Conservation (phyloP, 805 yeast species). For the Suhomyces sp. region DNA sequence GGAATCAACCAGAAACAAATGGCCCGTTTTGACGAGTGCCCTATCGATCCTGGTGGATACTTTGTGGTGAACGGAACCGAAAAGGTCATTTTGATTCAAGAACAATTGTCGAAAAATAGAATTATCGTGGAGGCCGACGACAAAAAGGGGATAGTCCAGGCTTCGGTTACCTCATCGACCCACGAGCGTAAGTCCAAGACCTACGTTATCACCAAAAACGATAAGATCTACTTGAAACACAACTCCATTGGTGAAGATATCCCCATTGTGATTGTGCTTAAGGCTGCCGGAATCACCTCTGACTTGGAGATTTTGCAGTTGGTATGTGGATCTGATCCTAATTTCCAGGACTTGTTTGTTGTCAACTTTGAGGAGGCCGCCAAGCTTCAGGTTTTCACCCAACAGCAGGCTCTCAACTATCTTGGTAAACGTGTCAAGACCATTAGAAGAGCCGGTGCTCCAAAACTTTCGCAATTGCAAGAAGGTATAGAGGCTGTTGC, state of each 20-base stretch:
- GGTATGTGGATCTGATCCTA: constrained; percentile 86
- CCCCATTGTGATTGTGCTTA: constrained; percentile 87
- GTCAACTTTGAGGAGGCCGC: constrained; percentile 94
- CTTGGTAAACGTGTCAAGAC: constrained; percentile 92
- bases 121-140: constrained; percentile 97
- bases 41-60: constrained; percentile 98
- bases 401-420: constrained; percentile 88
- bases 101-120: constrained; percentile 94
- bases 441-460: constrained; percentile 79
- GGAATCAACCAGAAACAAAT: constrained; percentile 76
- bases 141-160: constrained; percentile 90
- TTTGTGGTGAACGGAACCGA: constrained; percentile 98
- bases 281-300: constrained; percentile 92
- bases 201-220: constrained; percentile 89
- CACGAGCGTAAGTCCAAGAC: constrained; percentile 98
- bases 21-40: constrained; percentile 92
- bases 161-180: constrained; percentile 96
- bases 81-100: constrained; percentile 94
- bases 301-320: constrained; percentile 92
- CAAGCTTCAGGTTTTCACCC: constrained; percentile 79
- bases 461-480: constrained; percentile 74
- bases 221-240: constrained; percentile 85
- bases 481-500: constrained; percentile 98
- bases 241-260: constrained; percentile 94
- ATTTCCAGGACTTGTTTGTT: constrained; percentile 88